These are phyloP conservation scores for Ogataea kodamae DNA, from an alignment of 805 yeast species.

Conservation along the genomic window DNA sequence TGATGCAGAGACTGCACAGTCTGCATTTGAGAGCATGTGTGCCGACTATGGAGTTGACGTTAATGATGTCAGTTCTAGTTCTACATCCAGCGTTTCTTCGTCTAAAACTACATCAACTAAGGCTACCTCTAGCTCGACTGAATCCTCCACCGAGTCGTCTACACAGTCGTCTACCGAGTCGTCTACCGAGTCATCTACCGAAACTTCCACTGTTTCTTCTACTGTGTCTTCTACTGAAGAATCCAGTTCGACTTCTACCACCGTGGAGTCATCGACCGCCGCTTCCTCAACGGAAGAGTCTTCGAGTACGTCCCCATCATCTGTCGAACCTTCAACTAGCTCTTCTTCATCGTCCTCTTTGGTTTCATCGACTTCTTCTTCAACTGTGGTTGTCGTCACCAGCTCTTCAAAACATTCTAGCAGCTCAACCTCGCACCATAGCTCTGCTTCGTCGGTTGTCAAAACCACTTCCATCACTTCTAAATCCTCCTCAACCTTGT, in stretches of 20 bases:
- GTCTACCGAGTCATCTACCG: slow-evolving; percentile 21
- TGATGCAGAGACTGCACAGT: slow-evolving; percentile 52
- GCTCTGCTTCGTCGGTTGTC: slow-evolving; percentile 17
- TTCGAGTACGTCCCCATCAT: slow-evolving; percentile 13
- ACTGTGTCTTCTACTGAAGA: slow-evolving; percentile 19
- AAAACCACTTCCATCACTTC: slow-evolving; percentile 16
- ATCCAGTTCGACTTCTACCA: slow-evolving; percentile 11
- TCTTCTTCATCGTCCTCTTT: slow-evolving; percentile 18
- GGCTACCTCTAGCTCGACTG: slow-evolving; percentile 32
- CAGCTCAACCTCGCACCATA: slow-evolving; percentile 12
- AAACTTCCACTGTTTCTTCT: slow-evolving; percentile 16
- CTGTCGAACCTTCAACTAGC: slow-evolving; percentile 19
- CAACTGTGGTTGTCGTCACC: slow-evolving; percentile 14
- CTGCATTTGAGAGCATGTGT: slow-evolving; percentile 56
- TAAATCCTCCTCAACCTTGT: slow-evolving; percentile 15
- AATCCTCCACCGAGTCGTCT: slow-evolving; percentile 27
- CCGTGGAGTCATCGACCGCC: slow-evolving; percentile 16
- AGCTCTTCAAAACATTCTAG: slow-evolving; percentile 20
- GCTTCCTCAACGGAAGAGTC: slow-evolving; percentile 12
- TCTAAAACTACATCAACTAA: slow-evolving; percentile 19
- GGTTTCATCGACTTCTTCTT: slow-evolving; percentile 22
- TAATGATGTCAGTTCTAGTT: slow-evolving; percentile 25
- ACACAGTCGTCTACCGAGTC: slow-evolving; percentile 28
- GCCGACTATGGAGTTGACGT: slow-evolving; percentile 37
- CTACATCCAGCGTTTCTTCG: slow-evolving; percentile 2